Conservation (phyloP, 2,329 filamentous ascomycete genomes). For the Fusarium lateritium region DNA sequence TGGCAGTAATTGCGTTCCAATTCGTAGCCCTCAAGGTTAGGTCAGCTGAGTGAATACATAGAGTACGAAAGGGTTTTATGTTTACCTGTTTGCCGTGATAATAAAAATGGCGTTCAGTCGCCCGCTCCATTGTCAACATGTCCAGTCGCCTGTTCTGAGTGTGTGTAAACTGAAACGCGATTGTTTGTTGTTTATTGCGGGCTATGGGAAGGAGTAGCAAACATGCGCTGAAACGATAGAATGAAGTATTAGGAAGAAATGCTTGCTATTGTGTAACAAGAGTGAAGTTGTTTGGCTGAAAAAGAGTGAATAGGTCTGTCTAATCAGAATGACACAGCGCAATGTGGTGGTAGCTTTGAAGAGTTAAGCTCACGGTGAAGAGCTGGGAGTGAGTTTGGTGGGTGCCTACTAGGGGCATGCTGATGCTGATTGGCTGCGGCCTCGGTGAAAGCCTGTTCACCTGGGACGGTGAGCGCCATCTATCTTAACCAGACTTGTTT, state of each 20-base stretch:
- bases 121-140: slow-evolving; percentile 60
- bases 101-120: slow-evolving; percentile 65
- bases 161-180: neutral
- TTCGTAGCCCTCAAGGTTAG: slow-evolving; percentile 50
- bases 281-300: neutral
- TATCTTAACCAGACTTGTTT: neutral
- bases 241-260: neutral
- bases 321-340: neutral
- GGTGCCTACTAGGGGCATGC: slow-evolving; percentile 8
- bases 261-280: neutral
- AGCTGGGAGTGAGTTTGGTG: slow-evolving; percentile 8
- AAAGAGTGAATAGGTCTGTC: neutral
- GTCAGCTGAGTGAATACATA: slow-evolving; percentile 1
- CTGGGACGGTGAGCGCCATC: slow-evolving; percentile 1
- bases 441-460: neutral
- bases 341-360: neutral
- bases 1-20: slow-evolving; percentile 66
- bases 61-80: neutral
- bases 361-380: slow-evolving; percentile 14
- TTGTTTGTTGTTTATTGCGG: neutral
- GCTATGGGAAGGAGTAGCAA: neutral
- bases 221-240: neutral
- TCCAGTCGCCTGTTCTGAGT: neutral
- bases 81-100: slow-evolving; percentile 59
- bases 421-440: slow-evolving; percentile 27